A percentile compares a stretch with the other conserved stretches of the same genome.
Conservation (phyloP, 2,329 filamentous ascomycete genomes). For the Metarhizium robertsii region DNA sequence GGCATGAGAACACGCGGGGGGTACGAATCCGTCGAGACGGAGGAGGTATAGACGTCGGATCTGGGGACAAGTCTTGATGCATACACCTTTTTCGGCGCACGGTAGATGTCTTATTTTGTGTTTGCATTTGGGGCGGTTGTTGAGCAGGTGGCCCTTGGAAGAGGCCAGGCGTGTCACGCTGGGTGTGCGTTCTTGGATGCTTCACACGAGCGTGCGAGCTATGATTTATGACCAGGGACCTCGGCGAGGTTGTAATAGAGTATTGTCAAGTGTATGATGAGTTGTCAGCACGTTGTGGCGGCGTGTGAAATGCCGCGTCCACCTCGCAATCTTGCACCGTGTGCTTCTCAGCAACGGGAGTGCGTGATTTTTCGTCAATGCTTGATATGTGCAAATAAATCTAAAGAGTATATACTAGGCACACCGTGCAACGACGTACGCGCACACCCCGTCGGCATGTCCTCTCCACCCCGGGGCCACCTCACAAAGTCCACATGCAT, state of each 20-base stretch:
- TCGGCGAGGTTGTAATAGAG: not conserved
- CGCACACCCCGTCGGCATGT: no score
- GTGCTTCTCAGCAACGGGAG: no score
- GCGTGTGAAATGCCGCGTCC: no score
- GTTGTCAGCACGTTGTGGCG: not conserved
- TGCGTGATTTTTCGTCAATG: no score
- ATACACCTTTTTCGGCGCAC: not conserved
- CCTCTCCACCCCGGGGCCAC: no score
- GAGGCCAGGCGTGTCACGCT: not conserved
- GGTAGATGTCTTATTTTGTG: not conserved
- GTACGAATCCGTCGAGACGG: constrained; percentile 54
- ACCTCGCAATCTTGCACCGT: no score
- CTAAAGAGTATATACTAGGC: no score
- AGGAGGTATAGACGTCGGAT: constrained; percentile 32
- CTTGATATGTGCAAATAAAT: no score
- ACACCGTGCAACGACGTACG: no score
- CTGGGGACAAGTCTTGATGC: not conserved
- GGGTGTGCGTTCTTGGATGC: not conserved
- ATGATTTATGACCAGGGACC: not conserved
- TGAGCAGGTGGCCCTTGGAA: not conserved
- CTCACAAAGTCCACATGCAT: no score
- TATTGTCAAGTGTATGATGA: not conserved
- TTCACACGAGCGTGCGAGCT: not conserved
- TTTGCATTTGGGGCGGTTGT: not conserved
- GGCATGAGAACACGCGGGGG: constrained; percentile 40